Evolutionary conservation across 495 filamentous ascomycete genomes (phyloP).

Genomic region (Neurospora cerealis): DNA sequence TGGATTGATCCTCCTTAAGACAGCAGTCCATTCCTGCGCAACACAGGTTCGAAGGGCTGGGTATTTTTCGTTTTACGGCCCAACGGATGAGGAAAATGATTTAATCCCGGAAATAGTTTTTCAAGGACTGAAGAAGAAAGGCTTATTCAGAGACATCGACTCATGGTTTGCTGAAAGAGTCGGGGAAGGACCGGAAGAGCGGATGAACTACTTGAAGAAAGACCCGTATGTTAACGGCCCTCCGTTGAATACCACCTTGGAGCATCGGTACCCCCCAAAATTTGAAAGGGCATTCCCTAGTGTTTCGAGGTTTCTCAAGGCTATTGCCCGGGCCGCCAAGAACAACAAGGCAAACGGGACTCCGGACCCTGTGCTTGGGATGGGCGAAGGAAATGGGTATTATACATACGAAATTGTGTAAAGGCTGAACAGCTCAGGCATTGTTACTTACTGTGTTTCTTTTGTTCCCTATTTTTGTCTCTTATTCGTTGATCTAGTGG

Average conservation of each 20-base stretch:
- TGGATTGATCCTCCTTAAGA: not conserved
- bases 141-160: not conserved
- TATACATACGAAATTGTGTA: not conserved
- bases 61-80: not conserved
- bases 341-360: not conserved
- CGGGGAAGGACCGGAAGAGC: not conserved
- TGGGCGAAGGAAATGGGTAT: not conserved
- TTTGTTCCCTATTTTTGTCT: not conserved
- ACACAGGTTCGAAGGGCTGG: not conserved
- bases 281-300: not conserved
- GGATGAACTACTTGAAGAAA: not conserved
- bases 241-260: not conserved
- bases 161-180: not conserved
- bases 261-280: not conserved
- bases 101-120: no score
- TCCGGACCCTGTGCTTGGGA: not conserved
- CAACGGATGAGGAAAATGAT: not conserved
- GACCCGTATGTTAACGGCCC: not conserved
- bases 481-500: not conserved
- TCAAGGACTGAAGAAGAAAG: not conserved
- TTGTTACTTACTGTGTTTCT: not conserved
- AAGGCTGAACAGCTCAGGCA: not conserved
- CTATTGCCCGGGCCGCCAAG: not conserved
- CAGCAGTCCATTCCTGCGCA: not conserved
- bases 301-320: not conserved